Conservation (phyloP, 129 eudicot genomes). For the Artemisia tridentata region DNA sequence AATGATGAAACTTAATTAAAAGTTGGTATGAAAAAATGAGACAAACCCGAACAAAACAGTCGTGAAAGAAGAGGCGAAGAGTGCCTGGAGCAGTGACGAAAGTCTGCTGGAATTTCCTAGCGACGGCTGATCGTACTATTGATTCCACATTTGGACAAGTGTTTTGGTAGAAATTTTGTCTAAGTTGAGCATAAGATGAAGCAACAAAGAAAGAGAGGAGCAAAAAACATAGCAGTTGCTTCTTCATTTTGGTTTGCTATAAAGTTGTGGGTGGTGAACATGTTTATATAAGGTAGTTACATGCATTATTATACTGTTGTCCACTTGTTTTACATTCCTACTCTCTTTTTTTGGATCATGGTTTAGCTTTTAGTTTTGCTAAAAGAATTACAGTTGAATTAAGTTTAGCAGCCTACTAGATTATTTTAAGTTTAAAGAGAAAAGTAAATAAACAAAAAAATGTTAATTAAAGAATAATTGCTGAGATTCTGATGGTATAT, state of each 20-base stretch:
- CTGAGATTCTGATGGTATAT: too few species aligned
- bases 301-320: not conserved
- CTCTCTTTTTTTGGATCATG: not conserved
- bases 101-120: slow-evolving; percentile 52
- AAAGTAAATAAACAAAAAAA: too few species aligned
- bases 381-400: not conserved
- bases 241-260: slow-evolving; percentile 21
- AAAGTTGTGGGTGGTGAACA: not conserved
- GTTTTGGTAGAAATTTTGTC: slow-evolving; percentile 47
- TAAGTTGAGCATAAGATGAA: slow-evolving; percentile 44
- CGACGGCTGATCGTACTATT: slow-evolving; percentile 55
- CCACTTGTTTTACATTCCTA: too few species aligned
- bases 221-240: slow-evolving; percentile 28
- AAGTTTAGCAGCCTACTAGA: not conserved
- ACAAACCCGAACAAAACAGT: slow-evolving; percentile 70
- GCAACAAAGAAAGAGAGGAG: slow-evolving; percentile 26
- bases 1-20: too few species aligned
- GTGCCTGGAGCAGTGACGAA: slow-evolving; percentile 71
- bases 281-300: slow-evolving; percentile 18
- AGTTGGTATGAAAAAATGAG: not conserved
- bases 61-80: slow-evolving; percentile 77
- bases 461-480: too few species aligned
- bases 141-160: slow-evolving; percentile 72
- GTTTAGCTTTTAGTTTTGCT: not conserved
- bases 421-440: too few species aligned